Base-by-base conservation (phyloP, 768 basidiomycete genomes). In the Boletus huronensis region DNA sequence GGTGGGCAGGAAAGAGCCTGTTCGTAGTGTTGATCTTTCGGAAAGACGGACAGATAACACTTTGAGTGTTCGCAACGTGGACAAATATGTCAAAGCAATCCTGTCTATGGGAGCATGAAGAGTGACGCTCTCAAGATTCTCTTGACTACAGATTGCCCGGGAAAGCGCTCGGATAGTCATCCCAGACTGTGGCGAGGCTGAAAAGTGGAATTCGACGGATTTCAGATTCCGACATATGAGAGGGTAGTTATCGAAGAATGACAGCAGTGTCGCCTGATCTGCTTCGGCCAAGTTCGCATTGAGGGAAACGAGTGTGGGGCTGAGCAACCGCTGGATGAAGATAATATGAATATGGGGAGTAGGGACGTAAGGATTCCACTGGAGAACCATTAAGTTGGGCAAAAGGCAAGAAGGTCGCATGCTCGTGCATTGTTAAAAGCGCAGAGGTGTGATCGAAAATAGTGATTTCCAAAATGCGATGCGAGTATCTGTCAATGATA, bases 221-320 rank as follows among this genome's bases (percentile, higher is more conserved):
- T 45, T 55, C 44, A 55, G 14, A 19, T 50, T 53, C 9, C 2
- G 53, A 43, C 57, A 54, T 0, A 40, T 9, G 9, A 34, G 31
- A n/a, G 52, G 50, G 14, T 46, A 63, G 34, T 11, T 42, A 2
- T 63, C 46, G 35, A 62, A 23, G 48, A 63, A 56, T 7, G 57
- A 59, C 1, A 34, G n/a, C 1, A 58, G 6, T 29, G 44, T 50
- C 6, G 26, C 35, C 13, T 31, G 44, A n/a, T 62, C 60, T 11
- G 6, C 42, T 29, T 58, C 60, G 16, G 9, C 2, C 21, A 61
- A 32, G 6, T 10, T 45, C 3, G 19, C 59, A 0, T 25, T 1
- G 8, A 62, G 50, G 2, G 46, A 47, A 34, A 55, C 39, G 19
- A 62, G 60, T 1, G 53, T 32, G 21, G 60, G 56, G 36, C 36